Percentiles rank a stretch among this genome's conserved stretches.
Conservation (phyloP, 2,329 filamentous ascomycete species). For the Chaetomium sp. region DNA sequence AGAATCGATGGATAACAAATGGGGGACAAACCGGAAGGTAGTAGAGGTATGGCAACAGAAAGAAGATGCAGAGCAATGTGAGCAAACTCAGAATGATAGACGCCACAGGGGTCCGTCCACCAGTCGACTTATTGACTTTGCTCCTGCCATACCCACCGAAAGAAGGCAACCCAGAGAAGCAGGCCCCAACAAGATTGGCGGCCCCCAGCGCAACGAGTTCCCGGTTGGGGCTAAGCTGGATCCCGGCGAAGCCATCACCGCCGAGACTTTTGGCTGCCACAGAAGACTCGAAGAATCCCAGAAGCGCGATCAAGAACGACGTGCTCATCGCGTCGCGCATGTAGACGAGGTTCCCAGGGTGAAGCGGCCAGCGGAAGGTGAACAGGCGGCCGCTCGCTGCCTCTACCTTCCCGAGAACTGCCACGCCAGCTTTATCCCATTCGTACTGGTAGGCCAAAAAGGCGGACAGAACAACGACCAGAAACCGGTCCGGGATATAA, state of each 20-base stretch:
- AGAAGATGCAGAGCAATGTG: slow-evolving; percentile 72
- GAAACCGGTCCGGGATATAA: slow-evolving; percentile 85
- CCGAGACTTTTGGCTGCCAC: slow-evolving; percentile 90
- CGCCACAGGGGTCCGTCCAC: slow-evolving; percentile 88
- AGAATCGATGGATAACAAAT: neutral
- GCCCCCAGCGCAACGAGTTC: slow-evolving; percentile 88
- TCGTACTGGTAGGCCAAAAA: slow-evolving; percentile 68
- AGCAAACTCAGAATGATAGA: slow-evolving; percentile 80
- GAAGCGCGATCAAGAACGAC: slow-evolving; percentile 83
- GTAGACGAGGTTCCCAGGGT: slow-evolving; percentile 67
- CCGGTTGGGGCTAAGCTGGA: slow-evolving; percentile 81
- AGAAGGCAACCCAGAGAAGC: slow-evolving; percentile 86
- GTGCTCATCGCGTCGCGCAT: slow-evolving; percentile 84
- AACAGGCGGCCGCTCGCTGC: slow-evolving; percentile 66
- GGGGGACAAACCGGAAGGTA: slow-evolving; percentile 72
- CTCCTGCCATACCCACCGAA: slow-evolving; percentile 96
- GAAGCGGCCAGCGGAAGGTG: slow-evolving; percentile 80
- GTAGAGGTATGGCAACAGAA: slow-evolving; percentile 85
- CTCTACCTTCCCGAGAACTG: slow-evolving; percentile 76
- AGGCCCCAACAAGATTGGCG: slow-evolving; percentile 83
- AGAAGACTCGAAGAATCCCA: slow-evolving; percentile 98
- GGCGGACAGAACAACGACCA: slow-evolving; percentile 80
- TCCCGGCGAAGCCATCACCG: slow-evolving; percentile 65
- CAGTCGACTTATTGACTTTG: slow-evolving; percentile 90
- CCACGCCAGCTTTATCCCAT: slow-evolving; percentile 76